phyloP scores from a whole-genome alignment of 1,139 yeast species.

The Diutina catenulata region DNA sequence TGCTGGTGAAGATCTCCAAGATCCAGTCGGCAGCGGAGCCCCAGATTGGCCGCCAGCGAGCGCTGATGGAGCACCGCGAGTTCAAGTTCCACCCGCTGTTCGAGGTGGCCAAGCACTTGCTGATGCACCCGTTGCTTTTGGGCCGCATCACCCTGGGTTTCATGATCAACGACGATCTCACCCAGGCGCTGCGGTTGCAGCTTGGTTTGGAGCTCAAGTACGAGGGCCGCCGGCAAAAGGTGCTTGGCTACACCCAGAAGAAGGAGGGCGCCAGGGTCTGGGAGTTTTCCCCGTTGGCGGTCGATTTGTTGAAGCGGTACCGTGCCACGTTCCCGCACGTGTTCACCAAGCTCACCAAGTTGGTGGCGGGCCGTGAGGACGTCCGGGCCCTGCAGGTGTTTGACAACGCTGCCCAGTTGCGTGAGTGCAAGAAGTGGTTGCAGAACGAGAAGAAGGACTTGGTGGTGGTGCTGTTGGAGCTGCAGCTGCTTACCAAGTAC shows the following conservation, averaged over 20 bases:
- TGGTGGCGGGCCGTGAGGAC: slow-evolving; percentile 10
- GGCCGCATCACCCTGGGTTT: slow-evolving; percentile 70
- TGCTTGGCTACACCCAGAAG: slow-evolving; percentile 73
- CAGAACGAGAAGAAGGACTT: slow-evolving; percentile 43
- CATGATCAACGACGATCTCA: slow-evolving; percentile 37
- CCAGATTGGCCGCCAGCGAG: slow-evolving; percentile 48
- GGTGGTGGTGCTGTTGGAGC: slow-evolving; percentile 59
- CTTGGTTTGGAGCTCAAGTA: slow-evolving; percentile 81
- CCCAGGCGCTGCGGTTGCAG: slow-evolving; percentile 28
- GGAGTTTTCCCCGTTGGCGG: slow-evolving; percentile 75
- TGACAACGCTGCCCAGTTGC: slow-evolving; percentile 21
- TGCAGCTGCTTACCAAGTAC: slow-evolving; percentile 64
- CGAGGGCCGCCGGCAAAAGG: slow-evolving; percentile 71
- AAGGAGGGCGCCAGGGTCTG: slow-evolving; percentile 44
- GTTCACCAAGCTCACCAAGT: slow-evolving; percentile 29
- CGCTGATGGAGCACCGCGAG: slow-evolving; percentile 40
- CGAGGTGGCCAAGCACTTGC: slow-evolving; percentile 50
- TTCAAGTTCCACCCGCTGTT: slow-evolving; percentile 56
- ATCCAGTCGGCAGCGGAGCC: slow-evolving; percentile 46
- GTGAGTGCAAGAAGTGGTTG: slow-evolving; percentile 39
- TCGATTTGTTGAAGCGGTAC: slow-evolving; percentile 54
- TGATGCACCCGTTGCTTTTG: slow-evolving; percentile 51
- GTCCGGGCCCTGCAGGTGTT: slow-evolving; percentile 8
- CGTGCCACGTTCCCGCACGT: slow-evolving; percentile 48
- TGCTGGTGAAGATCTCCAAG: slow-evolving; percentile 42